Conservation (phyloP, 768 basidiomycete species). For the Mycena chlorophos region DNA sequence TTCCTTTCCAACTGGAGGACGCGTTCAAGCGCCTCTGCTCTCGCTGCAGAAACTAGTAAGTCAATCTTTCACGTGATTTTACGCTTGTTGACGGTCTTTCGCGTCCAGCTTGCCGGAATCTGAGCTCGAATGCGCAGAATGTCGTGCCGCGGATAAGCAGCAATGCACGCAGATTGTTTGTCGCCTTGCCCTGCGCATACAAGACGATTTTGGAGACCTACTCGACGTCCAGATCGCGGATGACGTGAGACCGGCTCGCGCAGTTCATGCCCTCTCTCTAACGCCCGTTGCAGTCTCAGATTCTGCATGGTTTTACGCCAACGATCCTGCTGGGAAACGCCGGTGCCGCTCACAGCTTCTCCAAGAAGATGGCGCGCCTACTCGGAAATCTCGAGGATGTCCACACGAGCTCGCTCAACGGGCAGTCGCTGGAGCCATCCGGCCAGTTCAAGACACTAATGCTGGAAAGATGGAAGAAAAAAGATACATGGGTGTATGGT, state of each 20-base stretch:
- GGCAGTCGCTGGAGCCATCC: neutral
- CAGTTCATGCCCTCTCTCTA: neutral
- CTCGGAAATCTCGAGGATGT: conserved; percentile 49
- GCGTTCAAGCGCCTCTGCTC: conserved; percentile 52
- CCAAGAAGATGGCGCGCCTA: conserved; percentile 42
- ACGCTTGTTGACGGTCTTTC: neutral
- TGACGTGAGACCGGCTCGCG: conserved; percentile 22
- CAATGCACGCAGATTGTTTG: conserved; percentile 51
- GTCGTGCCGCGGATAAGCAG: conserved; percentile 51
- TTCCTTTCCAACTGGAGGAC: conserved; percentile 50
- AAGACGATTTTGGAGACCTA: conserved; percentile 47
- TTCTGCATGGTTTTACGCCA: conserved; percentile 47
- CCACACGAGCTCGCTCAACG: conserved; percentile 29
- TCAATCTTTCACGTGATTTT: conserved; percentile 29
- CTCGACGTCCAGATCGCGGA: conserved; percentile 54
- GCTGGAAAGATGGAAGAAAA: conserved; percentile 12
- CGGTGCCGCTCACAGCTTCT: conserved; percentile 38
- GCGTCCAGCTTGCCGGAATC: conserved; percentile 43
- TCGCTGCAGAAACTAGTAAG: conserved; percentile 47
- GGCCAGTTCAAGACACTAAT: conserved; percentile 4
- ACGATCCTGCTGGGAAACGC: conserved; percentile 44
- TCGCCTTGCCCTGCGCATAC: conserved; percentile 48
- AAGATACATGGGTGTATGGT: conserved; percentile 2
- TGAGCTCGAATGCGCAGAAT: conserved; percentile 48
- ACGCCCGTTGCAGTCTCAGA: conserved; percentile 35